Conservation (phyloP, 78 protist genomes). For the Creolimax fragrantissima region DNA sequence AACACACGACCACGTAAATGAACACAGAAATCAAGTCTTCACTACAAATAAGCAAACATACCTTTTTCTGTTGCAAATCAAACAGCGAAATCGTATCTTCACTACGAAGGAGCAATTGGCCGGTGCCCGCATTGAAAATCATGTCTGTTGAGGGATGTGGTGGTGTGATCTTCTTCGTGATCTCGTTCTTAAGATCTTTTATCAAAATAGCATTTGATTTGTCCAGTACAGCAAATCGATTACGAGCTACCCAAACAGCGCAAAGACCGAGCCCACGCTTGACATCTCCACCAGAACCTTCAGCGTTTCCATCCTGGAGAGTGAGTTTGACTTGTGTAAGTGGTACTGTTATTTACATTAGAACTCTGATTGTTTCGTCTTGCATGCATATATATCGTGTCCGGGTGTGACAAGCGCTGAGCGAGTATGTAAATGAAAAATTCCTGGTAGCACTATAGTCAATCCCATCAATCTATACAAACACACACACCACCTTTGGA, state of each 20-base stretch:
- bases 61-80: conserved; percentile 70
- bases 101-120: conserved; percentile 53
- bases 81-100: conserved; percentile 75
- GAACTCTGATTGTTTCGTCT: no score
- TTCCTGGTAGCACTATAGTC: no score
- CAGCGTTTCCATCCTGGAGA: not conserved
- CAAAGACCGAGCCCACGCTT: conserved; percentile 67
- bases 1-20: no score
- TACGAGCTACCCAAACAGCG: conserved; percentile 83
- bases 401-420: no score
- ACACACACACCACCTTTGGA: no score
- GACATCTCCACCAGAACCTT: conserved; percentile 22
- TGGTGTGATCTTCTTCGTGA: conserved; percentile 61
- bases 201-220: conserved; percentile 56
- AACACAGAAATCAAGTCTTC: no score
- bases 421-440: no score
- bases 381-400: no score
- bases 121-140: conserved; percentile 75
- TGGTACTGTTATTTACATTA: not conserved
- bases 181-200: conserved; percentile 67
- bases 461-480: no score
- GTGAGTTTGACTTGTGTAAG: not conserved
- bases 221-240: conserved; percentile 86
- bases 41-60: no score
- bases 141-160: conserved; percentile 50